Percentiles rank a stretch among this genome's conserved stretches.
phyloP scores from a whole-genome alignment of 2,329 filamentous ascomycete species.

The Cyphellophora attinorum region DNA sequence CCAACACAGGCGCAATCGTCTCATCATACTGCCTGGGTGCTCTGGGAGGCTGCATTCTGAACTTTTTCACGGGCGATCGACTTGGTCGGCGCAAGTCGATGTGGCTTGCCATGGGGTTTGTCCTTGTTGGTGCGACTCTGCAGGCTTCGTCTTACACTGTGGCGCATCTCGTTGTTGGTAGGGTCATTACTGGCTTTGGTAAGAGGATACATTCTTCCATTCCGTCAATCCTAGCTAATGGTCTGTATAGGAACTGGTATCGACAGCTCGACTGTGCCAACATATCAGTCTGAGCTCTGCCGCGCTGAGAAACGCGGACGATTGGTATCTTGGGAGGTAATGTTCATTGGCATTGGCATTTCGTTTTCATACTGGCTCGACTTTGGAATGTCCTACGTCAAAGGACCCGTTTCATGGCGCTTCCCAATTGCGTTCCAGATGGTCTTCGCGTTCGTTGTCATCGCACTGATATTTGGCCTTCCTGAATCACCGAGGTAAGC shows the following conservation, averaged over 20 bases:
- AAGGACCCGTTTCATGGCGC: constrained; percentile 29
- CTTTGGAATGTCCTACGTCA: constrained; percentile 28
- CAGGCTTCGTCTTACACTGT: constrained; percentile 36
- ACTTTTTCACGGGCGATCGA: constrained; percentile 23
- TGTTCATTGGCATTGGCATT: constrained; percentile 39
- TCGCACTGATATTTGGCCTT: constrained; percentile 23
- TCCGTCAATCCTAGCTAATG: too few relatives aligned
- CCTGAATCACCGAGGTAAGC: constrained; percentile 7
- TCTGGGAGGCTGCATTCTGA: constrained; percentile 22
- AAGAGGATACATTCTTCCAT: too few relatives aligned
- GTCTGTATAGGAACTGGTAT: constrained; percentile 39
- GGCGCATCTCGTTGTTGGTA: constrained; percentile 36
- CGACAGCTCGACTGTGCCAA: constrained; percentile 36
- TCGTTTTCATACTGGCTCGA: constrained; percentile 39
- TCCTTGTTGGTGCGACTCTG: constrained; percentile 34
- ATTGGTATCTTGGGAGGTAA: constrained; percentile 4
- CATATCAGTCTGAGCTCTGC: constrained; percentile 35
- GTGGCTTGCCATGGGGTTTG: constrained; percentile 24
- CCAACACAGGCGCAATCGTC: constrained; percentile 17
- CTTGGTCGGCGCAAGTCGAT: constrained; percentile 25
- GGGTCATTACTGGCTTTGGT: constrained; percentile 40
- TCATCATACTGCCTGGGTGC: constrained; percentile 18
- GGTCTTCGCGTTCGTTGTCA: constrained; percentile 39
- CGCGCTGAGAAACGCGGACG: constrained; percentile 29
- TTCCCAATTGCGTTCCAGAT: constrained; percentile 34